phyloP scores from a whole-genome alignment of 2,329 filamentous ascomycete genomes.

The Trichoderma afroharzianum region DNA sequence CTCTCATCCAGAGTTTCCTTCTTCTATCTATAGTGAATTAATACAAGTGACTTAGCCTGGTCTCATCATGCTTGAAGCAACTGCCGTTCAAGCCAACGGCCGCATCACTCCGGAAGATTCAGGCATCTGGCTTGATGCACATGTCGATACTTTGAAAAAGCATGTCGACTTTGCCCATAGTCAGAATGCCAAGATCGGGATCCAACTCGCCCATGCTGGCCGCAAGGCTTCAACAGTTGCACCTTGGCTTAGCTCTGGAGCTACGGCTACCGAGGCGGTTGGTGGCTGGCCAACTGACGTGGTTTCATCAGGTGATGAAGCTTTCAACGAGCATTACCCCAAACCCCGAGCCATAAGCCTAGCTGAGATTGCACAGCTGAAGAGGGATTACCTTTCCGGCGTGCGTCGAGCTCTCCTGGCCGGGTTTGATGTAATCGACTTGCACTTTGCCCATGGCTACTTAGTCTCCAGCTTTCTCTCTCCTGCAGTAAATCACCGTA shows the following conservation, averaged over 20 bases:
- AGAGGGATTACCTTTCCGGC: slow-evolving; percentile 55
- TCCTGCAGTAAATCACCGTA: slow-evolving; percentile 67
- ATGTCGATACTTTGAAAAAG: slow-evolving; percentile 57
- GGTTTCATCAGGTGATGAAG: slow-evolving; percentile 40
- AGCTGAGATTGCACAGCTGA: slow-evolving; percentile 60
- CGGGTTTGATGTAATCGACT: slow-evolving; percentile 64
- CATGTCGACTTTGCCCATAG: slow-evolving; percentile 59
- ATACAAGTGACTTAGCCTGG: slow-evolving; percentile 39
- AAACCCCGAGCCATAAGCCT: slow-evolving; percentile 61
- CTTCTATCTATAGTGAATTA: neutral
- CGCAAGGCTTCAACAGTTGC: slow-evolving; percentile 55
- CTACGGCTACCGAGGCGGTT: slow-evolving; percentile 33
- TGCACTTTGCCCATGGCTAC: slow-evolving; percentile 76
- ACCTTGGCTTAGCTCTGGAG: slow-evolving; percentile 61
- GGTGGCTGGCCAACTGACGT: slow-evolving; percentile 51
- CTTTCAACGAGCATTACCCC: slow-evolving; percentile 57
- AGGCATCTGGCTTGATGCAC: slow-evolving; percentile 68
- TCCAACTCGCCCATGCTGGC: slow-evolving; percentile 75
- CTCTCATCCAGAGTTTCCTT: neutral
- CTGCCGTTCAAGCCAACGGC: slow-evolving; percentile 60
- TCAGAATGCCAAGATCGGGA: slow-evolving; percentile 61
- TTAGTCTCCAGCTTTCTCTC: slow-evolving; percentile 64
- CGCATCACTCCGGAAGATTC: slow-evolving; percentile 67
- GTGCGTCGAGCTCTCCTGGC: slow-evolving; percentile 55
- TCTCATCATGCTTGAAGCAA: slow-evolving; percentile 64